Base-by-base conservation (phyloP, 805 yeast genomes). In the Starmerella cellae region DNA sequence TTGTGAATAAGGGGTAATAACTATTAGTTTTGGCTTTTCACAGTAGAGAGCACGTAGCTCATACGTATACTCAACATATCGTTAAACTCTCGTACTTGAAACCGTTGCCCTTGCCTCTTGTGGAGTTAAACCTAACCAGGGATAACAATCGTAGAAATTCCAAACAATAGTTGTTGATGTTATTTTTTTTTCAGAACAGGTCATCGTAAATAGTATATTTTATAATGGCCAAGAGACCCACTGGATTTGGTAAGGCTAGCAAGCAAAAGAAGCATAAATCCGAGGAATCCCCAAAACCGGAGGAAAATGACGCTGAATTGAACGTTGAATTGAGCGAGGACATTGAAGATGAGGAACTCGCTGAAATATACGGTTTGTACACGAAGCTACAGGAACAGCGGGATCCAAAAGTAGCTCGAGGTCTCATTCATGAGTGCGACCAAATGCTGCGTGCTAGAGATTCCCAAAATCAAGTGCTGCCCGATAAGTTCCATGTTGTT, bases 381-480 rank as follows among this genome's bases (percentile, higher is more conserved):
- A 61, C 65, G 14, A 75, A 82, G 3, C 82, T 74, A 60, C 53
- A 62, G 33, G 58, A 64, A 4, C 74, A 71, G 3, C 71, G 72
- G 43, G 79, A 77, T 19, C 50, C 49, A 19, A 51, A 51, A 17
- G 39, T 64, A 10, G 55, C 64, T 17, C 52, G 85, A 54, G 96
- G 95, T 20, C 70, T 87, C 4, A 71, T 88, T n/a, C 95, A 87
- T 54, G 96, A 88, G 58, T 81, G 94, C 63, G 95, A 88, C 55
- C 64, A 93, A 38, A 58, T 84, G 27, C 66, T 85, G 49, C 49
- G 64, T 21, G 51, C 55, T 28, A 48, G 59, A 3, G 54, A 59
- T 35, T 57, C 48, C 20, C 45, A 49, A 17, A 55, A 30, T 47
- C 54, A 36, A 9, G 30, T 37, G 2, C 47, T 61, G 11, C 56